phyloP scores from a whole-genome alignment of 129 eudicot species.

The Kitagawia praeruptora region DNA sequence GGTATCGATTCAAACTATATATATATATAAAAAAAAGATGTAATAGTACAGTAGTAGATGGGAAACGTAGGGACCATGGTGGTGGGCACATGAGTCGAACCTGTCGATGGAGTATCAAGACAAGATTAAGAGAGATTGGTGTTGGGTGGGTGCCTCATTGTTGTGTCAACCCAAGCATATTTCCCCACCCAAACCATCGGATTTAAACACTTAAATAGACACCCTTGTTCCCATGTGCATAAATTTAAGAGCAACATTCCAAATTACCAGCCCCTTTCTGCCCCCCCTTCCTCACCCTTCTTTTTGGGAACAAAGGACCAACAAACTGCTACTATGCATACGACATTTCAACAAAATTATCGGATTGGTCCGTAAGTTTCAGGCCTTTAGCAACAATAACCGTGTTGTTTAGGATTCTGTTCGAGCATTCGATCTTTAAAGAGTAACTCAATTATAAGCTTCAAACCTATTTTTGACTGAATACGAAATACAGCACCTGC shows the following conservation, averaged over 20 bases:
- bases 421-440: no score
- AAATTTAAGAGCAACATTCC: constrained; percentile 43
- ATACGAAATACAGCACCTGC: no score
- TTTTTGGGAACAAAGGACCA: neutral
- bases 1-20: neutral
- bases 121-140: constrained; percentile 17
- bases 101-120: constrained; percentile 44
- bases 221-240: constrained; percentile 38
- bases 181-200: constrained; percentile 12
- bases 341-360: no score
- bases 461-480: no score
- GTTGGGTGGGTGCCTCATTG: constrained; percentile 27
- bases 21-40: neutral
- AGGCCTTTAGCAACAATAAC: no score
- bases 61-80: neutral
- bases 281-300: neutral
- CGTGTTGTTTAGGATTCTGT: no score
- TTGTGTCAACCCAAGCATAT: constrained; percentile 35
- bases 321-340: no score
- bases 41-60: neutral
- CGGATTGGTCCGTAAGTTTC: neutral
- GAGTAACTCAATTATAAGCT: no score
- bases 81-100: constrained; percentile 11
- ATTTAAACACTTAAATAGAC: constrained; percentile 21
- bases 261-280: constrained; percentile 18